These are phyloP conservation scores for Phytophthora agathidicida DNA, from an alignment of 352 stramenopile genomes.

Conservation along the genomic window DNA sequence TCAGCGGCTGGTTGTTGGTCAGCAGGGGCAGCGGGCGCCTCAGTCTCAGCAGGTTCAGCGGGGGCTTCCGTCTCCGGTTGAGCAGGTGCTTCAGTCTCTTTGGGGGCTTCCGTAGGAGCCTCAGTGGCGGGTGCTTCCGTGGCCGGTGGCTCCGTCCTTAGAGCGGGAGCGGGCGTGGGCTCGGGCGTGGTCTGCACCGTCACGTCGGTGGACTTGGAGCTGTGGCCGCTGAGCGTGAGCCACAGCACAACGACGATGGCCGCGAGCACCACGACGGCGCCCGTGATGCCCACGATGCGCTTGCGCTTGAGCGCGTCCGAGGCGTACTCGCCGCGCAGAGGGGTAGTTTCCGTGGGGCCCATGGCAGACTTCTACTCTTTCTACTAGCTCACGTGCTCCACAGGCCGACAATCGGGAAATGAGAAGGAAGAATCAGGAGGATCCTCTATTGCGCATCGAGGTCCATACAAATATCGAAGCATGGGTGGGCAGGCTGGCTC, in stretches of 20 bases:
- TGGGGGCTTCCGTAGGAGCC: not conserved
- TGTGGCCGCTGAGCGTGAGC: slow-evolving; percentile 40
- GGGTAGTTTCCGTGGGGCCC: slow-evolving; percentile 38
- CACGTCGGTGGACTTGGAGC: slow-evolving; percentile 28
- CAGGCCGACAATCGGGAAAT: slow-evolving; percentile 27
- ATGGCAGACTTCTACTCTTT: too few species aligned
- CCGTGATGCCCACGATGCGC: slow-evolving; percentile 38
- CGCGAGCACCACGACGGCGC: slow-evolving; percentile 31
- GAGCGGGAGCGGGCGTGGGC: slow-evolving; percentile 29
- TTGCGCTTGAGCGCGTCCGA: slow-evolving; percentile 42
- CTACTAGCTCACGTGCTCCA: too few species aligned
- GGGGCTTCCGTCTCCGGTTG: not conserved
- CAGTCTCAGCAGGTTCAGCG: not conserved
- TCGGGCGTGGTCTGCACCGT: slow-evolving; percentile 21
- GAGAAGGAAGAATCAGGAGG: not conserved
- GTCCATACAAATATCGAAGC: slow-evolving; percentile 30
- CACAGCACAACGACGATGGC: slow-evolving; percentile 39
- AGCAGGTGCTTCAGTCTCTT: slow-evolving; percentile 3
- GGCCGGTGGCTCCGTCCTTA: slow-evolving; percentile 23
- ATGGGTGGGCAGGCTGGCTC: not conserved
- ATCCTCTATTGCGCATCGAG: slow-evolving; percentile 5
- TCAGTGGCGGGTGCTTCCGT: slow-evolving; percentile 18
- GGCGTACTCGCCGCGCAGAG: slow-evolving; percentile 28
- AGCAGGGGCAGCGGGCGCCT: not conserved
- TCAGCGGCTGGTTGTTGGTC: slow-evolving; percentile 11